Evolutionary conservation across 2,329 filamentous ascomycete species (phyloP), one percentile per base, ranked within the genome.

Genomic region (Exophiala spinifera): DNA sequence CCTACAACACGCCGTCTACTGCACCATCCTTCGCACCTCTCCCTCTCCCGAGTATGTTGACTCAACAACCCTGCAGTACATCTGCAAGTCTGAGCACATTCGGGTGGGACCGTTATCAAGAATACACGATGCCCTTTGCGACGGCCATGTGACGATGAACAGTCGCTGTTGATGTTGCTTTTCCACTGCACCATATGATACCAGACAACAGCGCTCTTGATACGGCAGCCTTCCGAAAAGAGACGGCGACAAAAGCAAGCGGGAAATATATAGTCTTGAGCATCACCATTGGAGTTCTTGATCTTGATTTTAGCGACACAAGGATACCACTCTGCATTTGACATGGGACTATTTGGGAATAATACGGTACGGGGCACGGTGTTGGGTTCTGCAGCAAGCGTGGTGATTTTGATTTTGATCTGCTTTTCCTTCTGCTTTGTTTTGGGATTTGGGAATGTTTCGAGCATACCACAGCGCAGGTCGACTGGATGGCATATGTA

Each of bases 81-180:
- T 86, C 86, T 68, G 78, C 85, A 57, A 86, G 85, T 56, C 91
- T 88, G 76, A 81, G 83, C 64, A 81, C 85, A 61, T 95, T 95
- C 70, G 89, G 88, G 64, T 96, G 90, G 89, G 89, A 89, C 71
- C 81, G 87, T 64, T 90, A 88, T 70, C 87, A 88, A 68, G 89
- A 92, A 72, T 95, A 91, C 71, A 81, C 89, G 64, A 74, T 81
- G 65, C 79, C 81, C 62, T 85, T 83, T 68, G 82, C 81, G 60
- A 86, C 89, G 60, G 91, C 87, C 63, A 95, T 95, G 79, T 96
- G 88, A 88, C 79, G 83, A 74, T 79, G 83, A 70, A 73, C 69
- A n/a, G 72, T 70, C 67, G 71, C 75, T 66, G 25, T 39, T 72
- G 70, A 66, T 75, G 28, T 19, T 25, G 74, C 67, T 74, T 76